phyloP scores from a whole-genome alignment of 805 yeast genomes.

The Cyberlindnera xylosilytica region DNA sequence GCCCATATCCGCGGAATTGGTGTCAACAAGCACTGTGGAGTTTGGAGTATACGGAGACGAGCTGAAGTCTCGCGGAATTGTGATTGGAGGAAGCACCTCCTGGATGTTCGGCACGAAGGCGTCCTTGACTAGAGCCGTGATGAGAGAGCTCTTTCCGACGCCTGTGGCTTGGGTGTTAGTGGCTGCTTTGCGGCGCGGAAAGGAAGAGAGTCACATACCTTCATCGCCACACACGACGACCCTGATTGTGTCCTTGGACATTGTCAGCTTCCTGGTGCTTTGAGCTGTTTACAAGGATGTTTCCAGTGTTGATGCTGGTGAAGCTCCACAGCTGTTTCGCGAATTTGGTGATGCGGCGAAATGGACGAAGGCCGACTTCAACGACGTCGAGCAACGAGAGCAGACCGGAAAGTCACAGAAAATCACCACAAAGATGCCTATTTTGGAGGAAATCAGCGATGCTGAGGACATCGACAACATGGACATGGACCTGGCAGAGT shows the following conservation, averaged over 20 bases:
- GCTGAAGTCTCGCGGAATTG: conserved; percentile 72
- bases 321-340: no score
- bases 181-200: neutral
- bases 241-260: conserved; percentile 50
- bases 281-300: no score
- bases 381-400: no score
- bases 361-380: no score
- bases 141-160: conserved; percentile 79
- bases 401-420: neutral
- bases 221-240: conserved; percentile 95
- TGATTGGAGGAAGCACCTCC: conserved; percentile 76
- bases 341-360: no score
- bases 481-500: conserved; percentile 92
- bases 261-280: neutral
- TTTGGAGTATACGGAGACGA: conserved; percentile 57
- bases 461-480: conserved; percentile 79
- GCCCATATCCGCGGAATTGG: conserved; percentile 62
- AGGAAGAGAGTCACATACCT: conserved; percentile 34
- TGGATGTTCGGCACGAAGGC: conserved; percentile 74
- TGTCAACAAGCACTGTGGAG: conserved; percentile 75
- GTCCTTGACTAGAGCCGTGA: conserved; percentile 80
- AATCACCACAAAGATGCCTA: conserved; percentile 51
- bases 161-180: conserved; percentile 21
- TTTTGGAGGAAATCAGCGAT: conserved; percentile 68
- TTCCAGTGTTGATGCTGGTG: no score